A percentile compares a stretch with the other conserved stretches of the same genome.
Evolutionary conservation across 2,329 filamentous ascomycete species (phyloP).

Genomic region (Apiospora sp.): DNA sequence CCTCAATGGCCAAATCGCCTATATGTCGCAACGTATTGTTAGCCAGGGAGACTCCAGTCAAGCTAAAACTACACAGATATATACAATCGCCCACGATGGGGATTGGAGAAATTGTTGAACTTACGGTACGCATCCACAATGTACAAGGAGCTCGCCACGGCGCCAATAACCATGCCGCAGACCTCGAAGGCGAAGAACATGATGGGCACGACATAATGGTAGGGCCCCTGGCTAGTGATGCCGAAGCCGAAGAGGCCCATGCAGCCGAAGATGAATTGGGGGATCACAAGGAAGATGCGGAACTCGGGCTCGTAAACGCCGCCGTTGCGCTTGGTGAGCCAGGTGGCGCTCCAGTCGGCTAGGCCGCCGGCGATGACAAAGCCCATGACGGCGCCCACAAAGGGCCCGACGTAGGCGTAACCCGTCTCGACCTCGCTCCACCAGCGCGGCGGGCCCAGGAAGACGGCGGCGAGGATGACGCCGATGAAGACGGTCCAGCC

Average conservation of each 20-base stretch:
- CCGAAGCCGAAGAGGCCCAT: conserved; percentile 88
- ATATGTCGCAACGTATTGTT: neutral
- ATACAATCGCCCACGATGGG: conserved; percentile 12
- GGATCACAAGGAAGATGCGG: conserved; percentile 81
- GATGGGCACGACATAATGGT: conserved; percentile 77
- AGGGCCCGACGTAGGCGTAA: conserved; percentile 87
- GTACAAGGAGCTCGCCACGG: conserved; percentile 85
- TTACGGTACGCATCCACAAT: conserved; percentile 91
- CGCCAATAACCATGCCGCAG: conserved; percentile 89
- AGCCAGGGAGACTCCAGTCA: neutral
- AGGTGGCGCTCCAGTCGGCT: conserved; percentile 75
- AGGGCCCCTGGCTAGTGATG: conserved; percentile 71
- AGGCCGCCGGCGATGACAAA: conserved; percentile 78
- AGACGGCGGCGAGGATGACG: conserved; percentile 82
- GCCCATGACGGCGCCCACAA: conserved; percentile 81
- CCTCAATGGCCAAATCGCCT: conserved; percentile 85
- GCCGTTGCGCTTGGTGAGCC: conserved; percentile 76
- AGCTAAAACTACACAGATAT: neutral
- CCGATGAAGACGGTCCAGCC: conserved; percentile 96
- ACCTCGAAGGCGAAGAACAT: conserved; percentile 87
- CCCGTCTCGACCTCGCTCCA: conserved; percentile 84
- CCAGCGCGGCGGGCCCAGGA: conserved; percentile 81
- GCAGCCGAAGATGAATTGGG: conserved; percentile 79
- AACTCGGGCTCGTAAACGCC: conserved; percentile 94
- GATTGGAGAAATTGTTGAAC: conserved; percentile 35